Base-by-base conservation (phyloP, 2,329 filamentous ascomycete species). In the Colletotrichum camelliae region DNA sequence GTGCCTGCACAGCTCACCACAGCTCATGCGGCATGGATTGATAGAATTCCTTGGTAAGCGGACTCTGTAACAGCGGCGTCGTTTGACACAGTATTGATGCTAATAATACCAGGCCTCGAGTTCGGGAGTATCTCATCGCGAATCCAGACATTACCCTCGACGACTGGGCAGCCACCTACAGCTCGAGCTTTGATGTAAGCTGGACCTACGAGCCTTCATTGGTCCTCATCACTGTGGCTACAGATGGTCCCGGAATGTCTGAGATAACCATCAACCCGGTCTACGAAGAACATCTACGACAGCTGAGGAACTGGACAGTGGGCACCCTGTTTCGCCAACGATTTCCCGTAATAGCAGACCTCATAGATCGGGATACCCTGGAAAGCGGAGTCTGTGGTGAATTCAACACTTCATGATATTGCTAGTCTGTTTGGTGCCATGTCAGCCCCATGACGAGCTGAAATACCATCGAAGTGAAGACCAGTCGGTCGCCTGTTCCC, bases 111-210 rank as follows among this genome's bases (percentile, higher is more conserved):
- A 82, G 81, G 82, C 82, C 81, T 5, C 76, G 77, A 21, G 81
- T 78, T 1, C 77, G 81, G n/a, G 78, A 81, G 15, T 83, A 82
- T 64, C 77, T 83, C 16, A 80, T 83, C 27, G 68, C 72, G 6
- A 81, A 82, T 29, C 80, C 81, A 1, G 79, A 81, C 13, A 82
- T 82, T 64, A 82, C 81, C 0, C 75, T 83, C 4, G 82, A 83
- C 60, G 81, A 82, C 74, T 83, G 81, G 43, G 82, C 81, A 1
- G 79, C 79, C 1, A 78, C 79, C 0, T 83, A 83, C 70, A 83
- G 81, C 78, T 79, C 81, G 15, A 81, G 81, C 55, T 81, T 83
- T n/a, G 77, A 77, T 33, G 70, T 83, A 24, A 81, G 80, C 69
- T 83, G 82, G 81, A 79, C 80, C 0, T 82, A 82, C 35, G 80